phyloP scores from a whole-genome alignment of 1,284 basidiomycete species.

The Cryptococcus amylolentus region DNA sequence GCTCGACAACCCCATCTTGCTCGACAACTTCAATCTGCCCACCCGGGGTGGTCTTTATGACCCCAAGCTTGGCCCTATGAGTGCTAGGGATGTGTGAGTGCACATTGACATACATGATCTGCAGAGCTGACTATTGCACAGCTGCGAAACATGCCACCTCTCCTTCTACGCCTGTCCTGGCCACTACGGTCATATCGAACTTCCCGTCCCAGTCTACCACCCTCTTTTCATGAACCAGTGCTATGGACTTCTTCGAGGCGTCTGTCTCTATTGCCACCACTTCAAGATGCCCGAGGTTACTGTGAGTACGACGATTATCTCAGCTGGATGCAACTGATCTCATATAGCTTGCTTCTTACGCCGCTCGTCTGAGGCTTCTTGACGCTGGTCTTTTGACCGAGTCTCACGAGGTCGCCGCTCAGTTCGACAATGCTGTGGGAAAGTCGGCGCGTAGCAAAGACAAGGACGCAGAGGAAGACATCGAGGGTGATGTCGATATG shows the following conservation, averaged over 20 bases:
- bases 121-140: slow-evolving; percentile 42
- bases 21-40: slow-evolving; percentile 91
- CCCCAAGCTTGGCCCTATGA: slow-evolving; percentile 87
- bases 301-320: slow-evolving; percentile 55
- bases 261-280: slow-evolving; percentile 93
- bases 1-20: slow-evolving; percentile 86
- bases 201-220: slow-evolving; percentile 93
- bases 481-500: slow-evolving; percentile 42
- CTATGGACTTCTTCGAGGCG: slow-evolving; percentile 80
- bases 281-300: slow-evolving; percentile 78
- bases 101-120: neutral
- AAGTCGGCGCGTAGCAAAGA: slow-evolving; percentile 46
- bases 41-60: slow-evolving; percentile 93
- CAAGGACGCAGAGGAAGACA: slow-evolving; percentile 50
- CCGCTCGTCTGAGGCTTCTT: slow-evolving; percentile 81
- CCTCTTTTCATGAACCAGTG: slow-evolving; percentile 94
- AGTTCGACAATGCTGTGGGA: slow-evolving; percentile 49
- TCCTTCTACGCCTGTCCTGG: slow-evolving; percentile 93
- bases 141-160: slow-evolving; percentile 89
- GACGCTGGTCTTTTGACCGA: slow-evolving; percentile 85
- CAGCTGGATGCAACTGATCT: neutral
- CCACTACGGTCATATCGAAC: slow-evolving; percentile 98
- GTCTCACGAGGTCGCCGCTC: slow-evolving; percentile 69
- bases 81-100: slow-evolving; percentile 79
- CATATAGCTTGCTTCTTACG: slow-evolving; percentile 69